Evolutionary conservation across 441 rosid species (phyloP).

Genomic region (Mallotus japonicus): DNA sequence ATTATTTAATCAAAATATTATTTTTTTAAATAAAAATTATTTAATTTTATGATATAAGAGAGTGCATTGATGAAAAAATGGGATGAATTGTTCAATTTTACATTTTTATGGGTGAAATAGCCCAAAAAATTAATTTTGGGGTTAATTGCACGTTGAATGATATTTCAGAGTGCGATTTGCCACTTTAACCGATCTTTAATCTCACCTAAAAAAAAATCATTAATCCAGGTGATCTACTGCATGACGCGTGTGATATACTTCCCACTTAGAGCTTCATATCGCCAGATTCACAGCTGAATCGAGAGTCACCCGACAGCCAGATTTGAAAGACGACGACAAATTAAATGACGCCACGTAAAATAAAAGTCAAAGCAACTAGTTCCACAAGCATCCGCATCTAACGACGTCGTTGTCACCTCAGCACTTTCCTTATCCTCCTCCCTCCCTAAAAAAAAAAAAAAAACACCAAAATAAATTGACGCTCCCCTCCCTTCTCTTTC

Average conservation of each 20-base stretch:
- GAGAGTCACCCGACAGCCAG: neutral
- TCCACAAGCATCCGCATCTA: constrained; percentile 1
- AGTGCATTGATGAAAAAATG: too few relatives aligned
- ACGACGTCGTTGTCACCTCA: constrained; percentile 2
- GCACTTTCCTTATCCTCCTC: constrained; percentile 11
- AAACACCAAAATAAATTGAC: neutral
- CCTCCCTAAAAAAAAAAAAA: neutral
- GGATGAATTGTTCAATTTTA: too few relatives aligned
- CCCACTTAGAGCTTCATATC: neutral
- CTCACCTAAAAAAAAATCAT: neutral
- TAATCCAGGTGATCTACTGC: constrained; percentile 10
- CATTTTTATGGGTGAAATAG: too few relatives aligned
- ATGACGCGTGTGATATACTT: neutral
- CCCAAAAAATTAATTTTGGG: too few relatives aligned
- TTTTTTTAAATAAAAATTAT: too few relatives aligned
- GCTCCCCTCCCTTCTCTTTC: neutral
- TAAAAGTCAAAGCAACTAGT: constrained; percentile 8
- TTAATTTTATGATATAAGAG: too few relatives aligned
- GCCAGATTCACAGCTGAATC: neutral
- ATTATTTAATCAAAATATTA: too few relatives aligned
- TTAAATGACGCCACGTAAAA: neutral
- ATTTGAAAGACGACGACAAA: constrained; percentile 6
- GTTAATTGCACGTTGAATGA: too few relatives aligned
- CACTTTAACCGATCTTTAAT: neutral
- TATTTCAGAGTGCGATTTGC: too few relatives aligned